Percentiles rank a stretch among this genome's conserved stretches.
Conservation (phyloP, 768 basidiomycete species). For the Russula compacta region DNA sequence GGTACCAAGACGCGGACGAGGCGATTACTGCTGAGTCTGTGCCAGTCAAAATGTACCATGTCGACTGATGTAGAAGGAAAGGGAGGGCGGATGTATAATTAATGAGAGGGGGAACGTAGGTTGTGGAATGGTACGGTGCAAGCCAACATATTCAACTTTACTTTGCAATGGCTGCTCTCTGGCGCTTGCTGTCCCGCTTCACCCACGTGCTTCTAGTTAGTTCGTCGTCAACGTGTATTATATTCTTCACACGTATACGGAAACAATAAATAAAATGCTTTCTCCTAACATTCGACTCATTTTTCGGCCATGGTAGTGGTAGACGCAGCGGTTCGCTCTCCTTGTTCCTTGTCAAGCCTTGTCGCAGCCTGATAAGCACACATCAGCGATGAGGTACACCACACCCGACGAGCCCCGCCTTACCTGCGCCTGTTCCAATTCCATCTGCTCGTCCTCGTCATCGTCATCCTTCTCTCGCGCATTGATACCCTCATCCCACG, state of each 20-base stretch:
- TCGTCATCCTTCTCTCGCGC: conserved; percentile 43
- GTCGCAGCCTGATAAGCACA: not conserved
- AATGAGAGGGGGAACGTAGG: not conserved
- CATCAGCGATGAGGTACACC: not conserved
- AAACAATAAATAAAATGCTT: no score
- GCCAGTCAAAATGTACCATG: not conserved
- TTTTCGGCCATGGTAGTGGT: not conserved
- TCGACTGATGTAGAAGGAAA: no score
- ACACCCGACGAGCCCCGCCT: not conserved
- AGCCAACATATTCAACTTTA: no score
- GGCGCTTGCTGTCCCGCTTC: no score
- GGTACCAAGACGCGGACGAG: conserved; percentile 1
- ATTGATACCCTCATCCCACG: conserved; percentile 34
- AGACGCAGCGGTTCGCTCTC: not conserved
- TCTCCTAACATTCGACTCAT: no score
- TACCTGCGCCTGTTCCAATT: conserved; percentile 68
- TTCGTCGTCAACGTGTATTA: no score
- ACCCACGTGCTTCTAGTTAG: no score
- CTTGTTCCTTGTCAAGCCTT: not conserved
- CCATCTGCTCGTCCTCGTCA: conserved; percentile 53
- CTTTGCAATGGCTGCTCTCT: no score
- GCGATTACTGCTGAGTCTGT: not conserved
- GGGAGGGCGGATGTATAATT: not conserved
- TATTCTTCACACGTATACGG: no score
- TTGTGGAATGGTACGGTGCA: not conserved